Evolutionary conservation across 129 eudicot species (phyloP).

Genomic region (Kitagawia praeruptora): DNA sequence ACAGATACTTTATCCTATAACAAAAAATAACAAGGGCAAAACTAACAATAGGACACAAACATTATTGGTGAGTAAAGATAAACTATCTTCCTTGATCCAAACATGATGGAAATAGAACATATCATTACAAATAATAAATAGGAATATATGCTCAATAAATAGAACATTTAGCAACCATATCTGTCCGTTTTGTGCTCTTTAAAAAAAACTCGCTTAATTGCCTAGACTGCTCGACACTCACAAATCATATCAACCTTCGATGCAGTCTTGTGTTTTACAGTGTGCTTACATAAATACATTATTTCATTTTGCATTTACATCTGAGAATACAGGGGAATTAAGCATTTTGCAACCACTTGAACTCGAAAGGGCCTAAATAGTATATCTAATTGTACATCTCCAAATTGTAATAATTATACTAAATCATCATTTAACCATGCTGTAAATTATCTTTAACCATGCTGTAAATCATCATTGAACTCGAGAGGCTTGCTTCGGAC

Average conservation of each 20-base stretch:
- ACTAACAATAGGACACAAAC: background rate
- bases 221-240: background rate
- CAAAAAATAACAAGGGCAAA: background rate
- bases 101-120: background rate
- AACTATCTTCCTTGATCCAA: background rate
- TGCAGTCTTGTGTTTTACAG: background rate
- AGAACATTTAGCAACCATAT: background rate
- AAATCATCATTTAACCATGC: background rate
- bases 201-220: background rate
- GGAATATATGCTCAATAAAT: background rate
- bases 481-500: background rate
- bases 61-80: background rate
- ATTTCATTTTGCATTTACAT: background rate
- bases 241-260: background rate
- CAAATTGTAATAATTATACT: no score
- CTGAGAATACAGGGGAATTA: background rate
- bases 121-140: background rate
- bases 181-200: background rate
- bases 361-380: background rate
- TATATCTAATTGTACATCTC: background rate
- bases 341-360: background rate
- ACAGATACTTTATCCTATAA: background rate
- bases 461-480: background rate
- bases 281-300: background rate
- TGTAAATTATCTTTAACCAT: background rate